Conservation (phyloP, 352 stramenopile species). For the Elongisporangium anandrum region DNA sequence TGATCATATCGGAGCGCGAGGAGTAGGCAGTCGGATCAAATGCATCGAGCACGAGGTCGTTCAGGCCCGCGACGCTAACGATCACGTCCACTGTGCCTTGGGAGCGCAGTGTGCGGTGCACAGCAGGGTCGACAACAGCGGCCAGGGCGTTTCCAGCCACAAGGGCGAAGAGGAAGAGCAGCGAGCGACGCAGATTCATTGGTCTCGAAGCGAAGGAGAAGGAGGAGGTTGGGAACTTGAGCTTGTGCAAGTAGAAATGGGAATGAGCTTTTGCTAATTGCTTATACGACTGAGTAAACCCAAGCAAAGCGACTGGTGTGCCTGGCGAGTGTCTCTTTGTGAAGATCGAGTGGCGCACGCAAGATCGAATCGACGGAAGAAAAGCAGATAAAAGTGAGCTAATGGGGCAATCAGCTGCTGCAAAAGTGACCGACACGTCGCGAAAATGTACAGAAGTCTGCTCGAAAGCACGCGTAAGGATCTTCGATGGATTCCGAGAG, state of each 20-base stretch:
- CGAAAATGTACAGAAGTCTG: not conserved
- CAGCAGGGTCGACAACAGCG: slow-evolving; percentile 9
- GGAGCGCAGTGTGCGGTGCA: slow-evolving; percentile 17
- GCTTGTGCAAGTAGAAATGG: not conserved
- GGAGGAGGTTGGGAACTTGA: not conserved
- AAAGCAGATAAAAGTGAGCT: not conserved
- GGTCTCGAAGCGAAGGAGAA: not conserved
- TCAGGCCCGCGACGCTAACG: slow-evolving; percentile 9
- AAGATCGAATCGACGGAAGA: not conserved
- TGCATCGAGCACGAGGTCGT: not conserved
- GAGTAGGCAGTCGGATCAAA: not conserved
- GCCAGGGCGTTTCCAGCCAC: not conserved
- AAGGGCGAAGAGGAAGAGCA: not conserved
- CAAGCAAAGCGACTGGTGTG: not conserved
- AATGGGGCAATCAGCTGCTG: not conserved
- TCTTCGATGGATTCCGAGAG: not conserved
- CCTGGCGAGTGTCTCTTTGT: not conserved
- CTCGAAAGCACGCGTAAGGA: not conserved
- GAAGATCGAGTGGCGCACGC: not conserved
- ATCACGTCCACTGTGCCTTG: slow-evolving; percentile 18
- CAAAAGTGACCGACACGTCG: not conserved
- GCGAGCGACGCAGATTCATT: not conserved
- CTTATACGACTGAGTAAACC: not conserved
- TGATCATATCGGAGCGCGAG: slow-evolving; percentile 16
- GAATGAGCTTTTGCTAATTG: not conserved